phyloP scores from a whole-genome alignment of 2,329 filamentous ascomycete species.

The Penicillium concentricum region DNA sequence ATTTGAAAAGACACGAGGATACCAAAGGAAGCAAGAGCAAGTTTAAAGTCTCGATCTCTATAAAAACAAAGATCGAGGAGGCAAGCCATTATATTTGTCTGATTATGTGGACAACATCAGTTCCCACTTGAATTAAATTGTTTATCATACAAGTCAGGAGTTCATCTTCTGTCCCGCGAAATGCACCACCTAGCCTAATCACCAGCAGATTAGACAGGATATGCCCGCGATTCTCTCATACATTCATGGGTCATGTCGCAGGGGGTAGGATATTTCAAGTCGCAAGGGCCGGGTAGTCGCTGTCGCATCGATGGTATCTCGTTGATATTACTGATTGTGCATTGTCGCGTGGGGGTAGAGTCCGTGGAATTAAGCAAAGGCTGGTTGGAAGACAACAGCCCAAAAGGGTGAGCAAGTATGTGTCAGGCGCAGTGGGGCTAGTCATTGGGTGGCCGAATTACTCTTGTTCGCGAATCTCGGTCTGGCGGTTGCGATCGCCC shows the following conservation, averaged over 20 bases:
- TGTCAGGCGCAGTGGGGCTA: neutral
- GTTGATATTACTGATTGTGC: neutral
- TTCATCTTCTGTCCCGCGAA: neutral
- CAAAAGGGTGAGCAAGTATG: neutral
- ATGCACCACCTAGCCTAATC: slow-evolving; percentile 11
- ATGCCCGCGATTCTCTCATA: slow-evolving; percentile 4
- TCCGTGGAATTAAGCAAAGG: neutral
- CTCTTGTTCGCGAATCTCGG: neutral
- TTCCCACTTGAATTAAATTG: neutral
- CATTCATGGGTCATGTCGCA: slow-evolving; percentile 1
- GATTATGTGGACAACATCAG: neutral
- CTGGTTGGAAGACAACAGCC: neutral
- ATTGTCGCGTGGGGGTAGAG: slow-evolving; percentile 15
- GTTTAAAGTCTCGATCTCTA: neutral
- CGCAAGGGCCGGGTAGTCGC: slow-evolving; percentile 13
- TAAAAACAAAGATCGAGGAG: neutral
- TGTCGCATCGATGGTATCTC: slow-evolving; percentile 3
- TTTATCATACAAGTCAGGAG: neutral
- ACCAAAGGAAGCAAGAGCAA: neutral
- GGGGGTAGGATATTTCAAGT: slow-evolving; percentile 1
- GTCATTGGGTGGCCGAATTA: neutral
- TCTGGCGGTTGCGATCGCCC: slow-evolving; percentile 38
- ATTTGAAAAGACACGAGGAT: neutral
- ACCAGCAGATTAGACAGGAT: slow-evolving; percentile 14
- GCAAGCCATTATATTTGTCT: no score